Evolutionary conservation across 768 basidiomycete genomes (phyloP).

Genomic region (Collybiopsis confluens): DNA sequence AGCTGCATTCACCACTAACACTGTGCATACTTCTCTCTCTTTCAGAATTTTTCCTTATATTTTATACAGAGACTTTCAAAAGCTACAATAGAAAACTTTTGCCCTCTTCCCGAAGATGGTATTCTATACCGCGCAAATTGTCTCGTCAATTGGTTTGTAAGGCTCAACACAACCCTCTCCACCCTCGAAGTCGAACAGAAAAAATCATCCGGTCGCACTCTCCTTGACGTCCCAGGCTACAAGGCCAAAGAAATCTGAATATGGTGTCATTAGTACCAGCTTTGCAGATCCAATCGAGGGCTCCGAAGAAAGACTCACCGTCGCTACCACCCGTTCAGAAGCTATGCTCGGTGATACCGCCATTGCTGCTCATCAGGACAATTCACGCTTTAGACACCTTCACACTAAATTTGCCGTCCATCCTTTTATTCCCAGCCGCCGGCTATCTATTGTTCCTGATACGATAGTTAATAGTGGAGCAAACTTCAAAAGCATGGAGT

Average conservation of each 20-base stretch:
- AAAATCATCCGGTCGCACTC: constrained; percentile 76
- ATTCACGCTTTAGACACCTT: constrained; percentile 89
- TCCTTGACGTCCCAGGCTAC: constrained; percentile 91
- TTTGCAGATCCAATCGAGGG: constrained; percentile 91
- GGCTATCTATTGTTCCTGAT: constrained; percentile 86
- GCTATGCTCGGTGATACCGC: constrained; percentile 99
- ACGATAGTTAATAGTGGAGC: constrained; percentile 81
- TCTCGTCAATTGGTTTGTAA: constrained; percentile 97
- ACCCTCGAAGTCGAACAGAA: constrained; percentile 98
- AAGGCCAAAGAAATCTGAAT: constrained; percentile 95
- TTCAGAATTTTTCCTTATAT: background rate
- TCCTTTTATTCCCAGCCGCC: constrained; percentile 84
- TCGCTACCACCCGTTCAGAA: constrained; percentile 97
- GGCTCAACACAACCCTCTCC: constrained; percentile 94
- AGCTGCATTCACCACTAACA: constrained; percentile 95
- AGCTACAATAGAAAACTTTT: constrained; percentile 91
- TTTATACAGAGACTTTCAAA: constrained; percentile 59
- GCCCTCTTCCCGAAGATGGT: constrained; percentile 85
- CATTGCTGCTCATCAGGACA: constrained; percentile 93
- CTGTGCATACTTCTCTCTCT: constrained; percentile 45
- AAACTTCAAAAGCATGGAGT: constrained; percentile 89
- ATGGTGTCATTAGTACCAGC: constrained; percentile 93
- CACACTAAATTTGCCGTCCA: constrained; percentile 90
- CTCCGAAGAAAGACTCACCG: constrained; percentile 86
- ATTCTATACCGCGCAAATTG: constrained; percentile 93